Evolutionary conservation across 768 basidiomycete species (phyloP).

Genomic region (Holtermanniella nyarrowii): DNA sequence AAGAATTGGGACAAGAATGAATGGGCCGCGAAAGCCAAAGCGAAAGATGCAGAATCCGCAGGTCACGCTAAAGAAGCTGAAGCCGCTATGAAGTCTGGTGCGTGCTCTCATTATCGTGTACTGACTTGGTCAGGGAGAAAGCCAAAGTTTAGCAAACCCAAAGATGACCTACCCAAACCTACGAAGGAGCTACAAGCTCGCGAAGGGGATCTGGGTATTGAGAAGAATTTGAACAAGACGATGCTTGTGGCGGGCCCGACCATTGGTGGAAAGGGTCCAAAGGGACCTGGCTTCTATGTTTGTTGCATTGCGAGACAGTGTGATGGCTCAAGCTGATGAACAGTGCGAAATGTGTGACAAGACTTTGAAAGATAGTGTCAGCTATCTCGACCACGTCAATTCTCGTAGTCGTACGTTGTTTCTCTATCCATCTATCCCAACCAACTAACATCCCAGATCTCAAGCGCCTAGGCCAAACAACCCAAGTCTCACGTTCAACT

Average conservation of each 20-base stretch:
- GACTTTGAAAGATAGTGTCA: slow-evolving; percentile 87
- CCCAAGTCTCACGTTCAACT: slow-evolving; percentile 78
- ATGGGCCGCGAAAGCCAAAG: slow-evolving; percentile 38
- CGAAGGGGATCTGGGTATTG: slow-evolving; percentile 71
- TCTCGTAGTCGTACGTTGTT: slow-evolving; percentile 69
- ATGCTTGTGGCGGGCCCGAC: slow-evolving; percentile 78
- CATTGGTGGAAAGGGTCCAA: slow-evolving; percentile 43
- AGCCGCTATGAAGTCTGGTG: slow-evolving; percentile 42
- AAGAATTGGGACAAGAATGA: slow-evolving; percentile 91
- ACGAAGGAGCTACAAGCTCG: slow-evolving; percentile 88
- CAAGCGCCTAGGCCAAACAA: slow-evolving; percentile 88
- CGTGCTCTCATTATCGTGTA: background rate
- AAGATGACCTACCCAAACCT: slow-evolving; percentile 76
- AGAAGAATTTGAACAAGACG: slow-evolving; percentile 90
- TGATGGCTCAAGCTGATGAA: background rate
- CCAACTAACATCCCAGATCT: slow-evolving; percentile 53
- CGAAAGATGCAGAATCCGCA: slow-evolving; percentile 51
- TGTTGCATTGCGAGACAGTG: slow-evolving; percentile 6
- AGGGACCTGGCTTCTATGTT: slow-evolving; percentile 74
- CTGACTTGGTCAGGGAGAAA: slow-evolving; percentile 52
- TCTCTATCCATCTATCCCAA: background rate
- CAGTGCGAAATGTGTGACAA: slow-evolving; percentile 77
- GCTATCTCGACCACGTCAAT: slow-evolving; percentile 92
- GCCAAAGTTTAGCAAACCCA: slow-evolving; percentile 6
- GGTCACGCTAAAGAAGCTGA: slow-evolving; percentile 60